Conservation (phyloP, 2,329 filamentous ascomycete species). For the Ophiognomonia clavigignenti-juglandacearum region DNA sequence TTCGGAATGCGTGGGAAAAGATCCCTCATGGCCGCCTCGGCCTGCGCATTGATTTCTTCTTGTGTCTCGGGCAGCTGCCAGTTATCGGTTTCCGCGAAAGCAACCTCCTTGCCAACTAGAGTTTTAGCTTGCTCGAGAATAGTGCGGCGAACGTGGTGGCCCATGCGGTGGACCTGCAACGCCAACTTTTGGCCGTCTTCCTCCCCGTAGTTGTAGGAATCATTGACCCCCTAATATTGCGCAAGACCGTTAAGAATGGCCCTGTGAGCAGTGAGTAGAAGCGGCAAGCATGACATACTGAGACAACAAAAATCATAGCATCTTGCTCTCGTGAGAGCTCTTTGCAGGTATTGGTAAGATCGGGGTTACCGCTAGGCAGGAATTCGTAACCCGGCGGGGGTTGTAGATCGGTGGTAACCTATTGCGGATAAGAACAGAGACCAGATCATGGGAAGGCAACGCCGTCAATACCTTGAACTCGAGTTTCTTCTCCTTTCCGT, state of each 20-base stretch:
- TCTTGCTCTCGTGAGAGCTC: slow-evolving; percentile 58
- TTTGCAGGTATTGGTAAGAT: slow-evolving; percentile 57
- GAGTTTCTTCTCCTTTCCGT: slow-evolving; percentile 57
- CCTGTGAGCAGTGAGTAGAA: background rate
- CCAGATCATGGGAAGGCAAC: background rate
- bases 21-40: slow-evolving; percentile 57
- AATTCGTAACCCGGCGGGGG: slow-evolving; percentile 60
- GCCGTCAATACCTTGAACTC: slow-evolving; percentile 49
- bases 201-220: slow-evolving; percentile 17
- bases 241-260: slow-evolving; percentile 16
- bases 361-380: slow-evolving; percentile 57
- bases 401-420: slow-evolving; percentile 47
- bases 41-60: slow-evolving; percentile 56
- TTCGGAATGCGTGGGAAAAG: slow-evolving; percentile 62
- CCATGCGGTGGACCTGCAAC: slow-evolving; percentile 53
- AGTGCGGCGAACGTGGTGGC: slow-evolving; percentile 54
- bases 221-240: slow-evolving; percentile 26
- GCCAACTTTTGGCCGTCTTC: slow-evolving; percentile 32
- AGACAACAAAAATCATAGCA: slow-evolving; percentile 63
- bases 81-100: slow-evolving; percentile 19
- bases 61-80: slow-evolving; percentile 50
- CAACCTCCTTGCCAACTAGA: slow-evolving; percentile 22
- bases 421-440: slow-evolving; percentile 18
- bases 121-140: slow-evolving; percentile 54
- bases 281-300: slow-evolving; percentile 38